Evolutionary conservation across 495 filamentous ascomycete genomes (phyloP).

Genomic region (Lasiosphaeria miniovina): DNA sequence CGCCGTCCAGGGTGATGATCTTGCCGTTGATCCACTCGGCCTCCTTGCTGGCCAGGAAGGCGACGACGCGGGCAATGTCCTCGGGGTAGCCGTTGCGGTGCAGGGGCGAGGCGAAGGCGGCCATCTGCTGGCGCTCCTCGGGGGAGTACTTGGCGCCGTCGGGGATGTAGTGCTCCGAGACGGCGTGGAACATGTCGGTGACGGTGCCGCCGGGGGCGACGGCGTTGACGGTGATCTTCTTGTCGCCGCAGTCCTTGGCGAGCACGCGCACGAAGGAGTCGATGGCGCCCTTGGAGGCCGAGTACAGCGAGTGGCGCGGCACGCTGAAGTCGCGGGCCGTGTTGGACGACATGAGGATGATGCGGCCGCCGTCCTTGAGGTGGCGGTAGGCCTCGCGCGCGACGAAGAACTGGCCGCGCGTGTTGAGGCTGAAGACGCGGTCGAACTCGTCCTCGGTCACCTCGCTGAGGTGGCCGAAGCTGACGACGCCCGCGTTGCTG

Average conservation of each 20-base stretch:
- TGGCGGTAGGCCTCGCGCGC: conserved; percentile 60
- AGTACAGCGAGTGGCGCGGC: conserved; percentile 57
- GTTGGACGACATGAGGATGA: conserved; percentile 58
- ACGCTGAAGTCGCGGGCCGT: conserved; percentile 57
- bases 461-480: conserved; percentile 56
- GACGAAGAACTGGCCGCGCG: conserved; percentile 73
- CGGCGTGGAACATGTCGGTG: conserved; percentile 61
- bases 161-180: conserved; percentile 59
- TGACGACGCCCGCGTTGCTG: conserved; percentile 59
- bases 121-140: conserved; percentile 30
- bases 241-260: conserved; percentile 24
- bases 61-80: conserved; percentile 57
- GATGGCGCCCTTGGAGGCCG: conserved; percentile 48
- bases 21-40: conserved; percentile 62
- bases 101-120: conserved; percentile 51
- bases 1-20: conserved; percentile 38
- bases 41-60: conserved; percentile 58
- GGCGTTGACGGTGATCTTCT: conserved; percentile 58
- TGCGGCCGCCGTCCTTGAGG: conserved; percentile 53
- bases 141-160: conserved; percentile 40
- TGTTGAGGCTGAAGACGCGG: conserved; percentile 68
- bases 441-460: conserved; percentile 70
- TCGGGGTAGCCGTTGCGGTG: conserved; percentile 54
- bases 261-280: conserved; percentile 19
- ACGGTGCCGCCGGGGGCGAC: conserved; percentile 61